Base-by-base conservation (phyloP, 768 basidiomycete genomes). In the Rubroboletus pulcherrimus region DNA sequence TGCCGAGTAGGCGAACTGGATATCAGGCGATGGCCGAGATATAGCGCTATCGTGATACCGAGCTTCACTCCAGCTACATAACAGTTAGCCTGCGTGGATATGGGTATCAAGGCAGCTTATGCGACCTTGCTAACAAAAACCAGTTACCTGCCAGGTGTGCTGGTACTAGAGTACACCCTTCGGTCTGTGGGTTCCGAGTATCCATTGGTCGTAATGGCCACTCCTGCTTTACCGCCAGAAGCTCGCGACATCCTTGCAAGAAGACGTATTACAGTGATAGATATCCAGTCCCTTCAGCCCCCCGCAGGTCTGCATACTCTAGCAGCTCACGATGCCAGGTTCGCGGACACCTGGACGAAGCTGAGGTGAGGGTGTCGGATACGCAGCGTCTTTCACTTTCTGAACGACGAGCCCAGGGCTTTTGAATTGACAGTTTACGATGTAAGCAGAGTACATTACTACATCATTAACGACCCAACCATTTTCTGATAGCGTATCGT, bases 141-240 rank as follows among this genome's bases (percentile, higher is more conserved):
- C 15, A 71, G 68, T 44, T 87, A 87, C 66, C 72, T 87, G 29
- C 71, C 79, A 54, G 85, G 83, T 10, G 71, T 81, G 31, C 71
- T 89, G 31, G 79, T 84, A 4, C 66, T 88, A 7, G 71, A 85
- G 51, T 70, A 78, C 21, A 77, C 78, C 33, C 75, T 87, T 34
- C 73, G 76, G 30, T 69, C 75, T 12, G 81, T 83, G 34, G 70
- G 77, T 15, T 84, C 86, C 15, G 75, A 76, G 56, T 93, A 91
- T 70, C 84, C 89, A n/a, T 76, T 94, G 17, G 77, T 93, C 42
- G 88, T 87, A 37, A 89, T 93, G 84, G 80, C 81, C 37, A 89
- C 91, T 0, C 74, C 83, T 5, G 66, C 75, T 2, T 66, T 93
- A 30, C 75, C 84, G 4, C 56, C 75, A 31, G 75, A 81, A 21